Conservation (phyloP, 306 rosid species). For the Crotalaria pallida region DNA sequence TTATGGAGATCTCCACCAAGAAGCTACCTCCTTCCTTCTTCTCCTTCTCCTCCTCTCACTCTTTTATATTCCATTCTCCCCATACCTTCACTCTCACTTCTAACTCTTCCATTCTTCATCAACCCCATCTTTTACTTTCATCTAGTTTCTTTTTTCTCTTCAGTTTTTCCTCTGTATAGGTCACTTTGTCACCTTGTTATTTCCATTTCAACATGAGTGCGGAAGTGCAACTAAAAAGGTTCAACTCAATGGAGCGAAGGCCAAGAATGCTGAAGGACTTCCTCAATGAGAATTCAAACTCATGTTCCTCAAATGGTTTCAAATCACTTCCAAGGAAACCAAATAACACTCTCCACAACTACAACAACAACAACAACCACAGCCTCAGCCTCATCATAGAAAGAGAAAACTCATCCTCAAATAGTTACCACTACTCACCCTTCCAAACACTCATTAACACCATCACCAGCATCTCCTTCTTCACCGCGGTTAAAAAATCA, state of each 20-base stretch:
- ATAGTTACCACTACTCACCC: constrained; percentile 24
- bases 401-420: neutral
- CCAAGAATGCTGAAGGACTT: constrained; percentile 70
- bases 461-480: constrained; percentile 43
- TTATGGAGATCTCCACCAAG: constrained; percentile 54
- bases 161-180: neutral
- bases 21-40: constrained; percentile 59
- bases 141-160: neutral
- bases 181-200: neutral
- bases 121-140: neutral
- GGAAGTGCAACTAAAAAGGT: constrained; percentile 32
- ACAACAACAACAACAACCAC: no score
- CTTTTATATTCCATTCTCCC: neutral
- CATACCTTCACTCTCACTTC: neutral
- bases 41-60: constrained; percentile 1
- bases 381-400: constrained; percentile 5
- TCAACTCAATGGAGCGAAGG: constrained; percentile 32
- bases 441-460: constrained; percentile 50
- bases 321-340: constrained; percentile 48
- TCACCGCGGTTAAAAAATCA: constrained; percentile 37
- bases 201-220: constrained; percentile 13
- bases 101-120: constrained; percentile 27
- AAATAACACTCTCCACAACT: no score
- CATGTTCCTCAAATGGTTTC: constrained; percentile 53
- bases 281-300: constrained; percentile 40